Percentiles rank a stretch among this genome's conserved stretches.
phyloP scores from a whole-genome alignment of 2,329 filamentous ascomycete genomes.

The Pseudophaeomoniella oleicola region DNA sequence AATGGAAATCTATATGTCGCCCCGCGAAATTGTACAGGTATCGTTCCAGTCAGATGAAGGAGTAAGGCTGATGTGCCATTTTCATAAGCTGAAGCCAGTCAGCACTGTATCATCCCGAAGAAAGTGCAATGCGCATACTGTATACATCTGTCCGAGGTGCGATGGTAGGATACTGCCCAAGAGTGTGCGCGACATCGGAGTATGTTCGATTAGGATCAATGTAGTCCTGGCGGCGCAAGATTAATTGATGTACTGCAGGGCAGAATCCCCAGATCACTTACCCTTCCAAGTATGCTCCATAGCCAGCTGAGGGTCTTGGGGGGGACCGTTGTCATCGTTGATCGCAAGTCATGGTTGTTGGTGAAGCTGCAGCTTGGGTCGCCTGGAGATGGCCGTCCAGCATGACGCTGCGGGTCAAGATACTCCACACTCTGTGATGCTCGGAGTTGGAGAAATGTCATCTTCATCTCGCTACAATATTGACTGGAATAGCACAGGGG shows the following conservation, averaged over 20 bases:
- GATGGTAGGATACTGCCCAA: slow-evolving; percentile 66
- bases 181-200: slow-evolving; percentile 70
- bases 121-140: slow-evolving; percentile 42
- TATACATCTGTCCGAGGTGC: slow-evolving; percentile 86
- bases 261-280: slow-evolving; percentile 19
- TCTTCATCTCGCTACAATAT: no score
- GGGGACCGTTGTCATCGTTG: slow-evolving; percentile 50
- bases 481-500: no score
- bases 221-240: no score
- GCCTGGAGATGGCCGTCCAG: neutral
- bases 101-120: slow-evolving; percentile 3
- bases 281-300: slow-evolving; percentile 74
- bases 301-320: slow-evolving; percentile 92
- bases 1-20: slow-evolving; percentile 82
- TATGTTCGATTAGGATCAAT: slow-evolving; percentile 86
- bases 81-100: slow-evolving; percentile 54
- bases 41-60: slow-evolving; percentile 69
- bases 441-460: no score
- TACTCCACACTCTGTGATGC: no score
- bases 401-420: no score
- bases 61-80: slow-evolving; percentile 77
- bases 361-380: neutral
- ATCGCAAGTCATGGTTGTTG: neutral
- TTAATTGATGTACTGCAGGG: slow-evolving; percentile 7
- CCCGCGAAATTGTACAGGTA: slow-evolving; percentile 85